phyloP scores from a whole-genome alignment of 2,329 filamentous ascomycete species.

The Furcasterigmium furcatum region DNA sequence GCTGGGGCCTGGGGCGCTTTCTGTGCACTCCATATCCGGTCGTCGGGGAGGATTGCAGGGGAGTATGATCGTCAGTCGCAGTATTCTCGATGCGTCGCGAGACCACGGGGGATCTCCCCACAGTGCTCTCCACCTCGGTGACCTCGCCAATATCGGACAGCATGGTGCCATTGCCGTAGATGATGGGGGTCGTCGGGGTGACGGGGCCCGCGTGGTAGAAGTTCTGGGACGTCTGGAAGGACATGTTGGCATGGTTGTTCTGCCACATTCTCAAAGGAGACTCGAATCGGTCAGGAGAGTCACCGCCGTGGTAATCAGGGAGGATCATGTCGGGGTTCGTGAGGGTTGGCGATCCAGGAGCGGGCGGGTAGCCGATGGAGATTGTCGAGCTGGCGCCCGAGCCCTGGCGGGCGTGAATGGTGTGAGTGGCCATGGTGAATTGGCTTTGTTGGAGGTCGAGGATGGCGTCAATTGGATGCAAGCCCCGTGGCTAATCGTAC shows the following conservation, averaged over 20 bases:
- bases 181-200: conserved; percentile 59
- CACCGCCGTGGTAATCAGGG: conserved; percentile 62
- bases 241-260: conserved; percentile 32
- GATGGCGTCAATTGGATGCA: not conserved
- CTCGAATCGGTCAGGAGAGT: conserved; percentile 49
- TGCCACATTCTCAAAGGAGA: conserved; percentile 52
- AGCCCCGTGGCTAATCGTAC: too few species aligned
- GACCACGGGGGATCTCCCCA: conserved; percentile 25
- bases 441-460: not conserved
- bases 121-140: conserved; percentile 49
- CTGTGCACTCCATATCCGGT: conserved; percentile 39
- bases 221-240: conserved; percentile 37
- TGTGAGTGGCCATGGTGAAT: conserved; percentile 25
- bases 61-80: conserved; percentile 24
- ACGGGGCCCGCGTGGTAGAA: conserved; percentile 39
- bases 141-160: conserved; percentile 62
- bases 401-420: conserved; percentile 16
- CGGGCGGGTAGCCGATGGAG: conserved; percentile 31
- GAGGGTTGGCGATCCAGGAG: conserved; percentile 76
- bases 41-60: conserved; percentile 41
- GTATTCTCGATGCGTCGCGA: not conserved
- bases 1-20: conserved; percentile 36
- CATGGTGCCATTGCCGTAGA: conserved; percentile 69
- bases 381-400: conserved; percentile 19
- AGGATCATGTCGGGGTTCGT: conserved; percentile 96